Base-by-base conservation (phyloP, 768 basidiomycete species). In the Rhizopogon sp. region DNA sequence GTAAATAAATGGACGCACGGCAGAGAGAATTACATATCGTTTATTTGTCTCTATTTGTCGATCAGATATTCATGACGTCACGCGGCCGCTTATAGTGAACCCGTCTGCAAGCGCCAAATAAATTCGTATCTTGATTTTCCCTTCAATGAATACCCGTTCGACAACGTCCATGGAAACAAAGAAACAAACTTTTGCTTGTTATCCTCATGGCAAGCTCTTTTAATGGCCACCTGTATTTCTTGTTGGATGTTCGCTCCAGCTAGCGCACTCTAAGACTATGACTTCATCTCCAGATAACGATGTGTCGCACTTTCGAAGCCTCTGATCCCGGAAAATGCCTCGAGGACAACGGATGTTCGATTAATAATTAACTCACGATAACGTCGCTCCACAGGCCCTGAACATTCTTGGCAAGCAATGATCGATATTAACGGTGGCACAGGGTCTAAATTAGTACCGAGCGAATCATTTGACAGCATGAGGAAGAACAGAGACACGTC, bases 21-120 rank as follows among this genome's bases (percentile, higher is more conserved):
- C 5, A 37, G 35, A 11, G 47, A 6, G 17, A 22, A 25, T 25
- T 13, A 31, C 43, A 50, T 52, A 44, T 50, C 54, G 42, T 49
- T 13, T 29, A 22, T 60, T 58, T 60, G 22, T 8, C 11, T 50
- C 16, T 58, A 35, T 58, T 66, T 67, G 51, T 29, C 9, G 22
- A 16, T 28, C 8, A 45, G 22, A 35, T 62, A 57, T 50, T 41
- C 29, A 25, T 69, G 67, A 67, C 60, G 64, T 69, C 66, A 69
- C 55, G 42, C 51, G 35, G 43, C 35, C 39, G 20, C 25, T 5
- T 25, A 25, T 25, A 25, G 25, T 25, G 25, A 25, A 25, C 25
- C 22, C 4, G 25, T 25, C 25, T 25, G 25, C 25, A 25, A 1
- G 25, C 25, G 25, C 25, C 4, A 25, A 25, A 5, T 25, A 25